Evolutionary conservation across 2,329 filamentous ascomycete species (phyloP).

Genomic region (Tolypocladium ovalisporum): DNA sequence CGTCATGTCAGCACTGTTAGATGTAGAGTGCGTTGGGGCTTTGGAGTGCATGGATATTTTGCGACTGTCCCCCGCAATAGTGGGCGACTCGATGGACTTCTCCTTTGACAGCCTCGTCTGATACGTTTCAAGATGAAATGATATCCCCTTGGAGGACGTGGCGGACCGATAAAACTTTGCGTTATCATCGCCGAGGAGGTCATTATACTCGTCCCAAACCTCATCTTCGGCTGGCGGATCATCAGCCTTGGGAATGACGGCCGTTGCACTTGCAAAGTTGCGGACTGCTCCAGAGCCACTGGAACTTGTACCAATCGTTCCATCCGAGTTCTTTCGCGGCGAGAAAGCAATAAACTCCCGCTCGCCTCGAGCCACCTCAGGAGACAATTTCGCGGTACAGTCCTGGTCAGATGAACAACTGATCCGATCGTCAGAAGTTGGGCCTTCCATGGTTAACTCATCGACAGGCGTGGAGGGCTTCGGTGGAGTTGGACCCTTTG

Average conservation of each 20-base stretch:
- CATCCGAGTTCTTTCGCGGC: conserved; percentile 59
- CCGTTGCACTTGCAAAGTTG: conserved; percentile 52
- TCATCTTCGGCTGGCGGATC: conserved; percentile 69
- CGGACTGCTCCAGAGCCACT: conserved; percentile 52
- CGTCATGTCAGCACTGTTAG: conserved; percentile 44
- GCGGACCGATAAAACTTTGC: conserved; percentile 35
- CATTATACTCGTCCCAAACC: conserved; percentile 90
- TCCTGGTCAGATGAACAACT: conserved; percentile 18
- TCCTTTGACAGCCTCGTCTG: conserved; percentile 24
- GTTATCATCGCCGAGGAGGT: conserved; percentile 60
- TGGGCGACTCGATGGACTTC: conserved; percentile 36
- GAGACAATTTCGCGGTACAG: conserved; percentile 17
- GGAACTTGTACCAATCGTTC: conserved; percentile 37
- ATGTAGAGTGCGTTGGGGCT: conserved; percentile 33
- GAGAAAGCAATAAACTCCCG: conserved; percentile 67
- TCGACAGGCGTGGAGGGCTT: conserved; percentile 25
- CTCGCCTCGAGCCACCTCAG: conserved; percentile 17
- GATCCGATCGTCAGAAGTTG: conserved; percentile 19
- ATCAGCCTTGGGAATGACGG: conserved; percentile 50
- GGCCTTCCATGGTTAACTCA: conserved; percentile 25
- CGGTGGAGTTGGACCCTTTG: conserved; percentile 35
- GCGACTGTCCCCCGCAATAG: conserved; percentile 22
- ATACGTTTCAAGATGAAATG: conserved; percentile 45
- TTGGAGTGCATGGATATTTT: conserved; percentile 22
- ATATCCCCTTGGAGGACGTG: conserved; percentile 43